Base-by-base conservation (phyloP, 495 filamentous ascomycete genomes). In the Rhypophila decipiens region DNA sequence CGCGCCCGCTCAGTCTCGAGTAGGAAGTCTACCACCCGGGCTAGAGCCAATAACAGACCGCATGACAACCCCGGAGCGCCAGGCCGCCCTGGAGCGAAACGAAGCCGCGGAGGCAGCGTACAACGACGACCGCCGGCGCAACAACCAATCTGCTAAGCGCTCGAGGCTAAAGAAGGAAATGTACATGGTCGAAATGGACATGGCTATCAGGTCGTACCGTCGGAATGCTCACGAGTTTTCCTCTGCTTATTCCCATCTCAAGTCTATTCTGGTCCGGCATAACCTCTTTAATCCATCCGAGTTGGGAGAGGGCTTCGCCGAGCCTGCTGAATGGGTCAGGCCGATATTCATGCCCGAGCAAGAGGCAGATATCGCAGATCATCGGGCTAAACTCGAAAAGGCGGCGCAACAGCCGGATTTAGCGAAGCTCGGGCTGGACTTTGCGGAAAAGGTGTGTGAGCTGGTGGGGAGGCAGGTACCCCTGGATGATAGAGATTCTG, bases 101-200 rank as follows among this genome's bases (percentile, higher is more conserved):
- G 17, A 23, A 12, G 24, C 13, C 20, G 3, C 2, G 2, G 36
- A 3, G n/a, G 31, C 31, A 2, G 12, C 3, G 36, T 2, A 2
- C 12, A 39, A 9, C 2, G 36, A 39, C 3, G 36, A 39, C 36
- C 13, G 45, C 17, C 36, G 15, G 13, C 45, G 45, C 11, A 47
- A 47, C 37, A 47, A 47, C 37, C 35, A 41, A 17, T 47, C 45
- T 11, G 45, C 45, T 3, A 47, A 43, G 23, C 39, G 37, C 10
- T 47, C 45, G 23, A 35, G 45, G 10, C 22, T 29, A 5, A 24
- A 33, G 23, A 47, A 47, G 24, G n/a, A 20, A 9, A 37, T 47
- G 22, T 44, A 47, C 37, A 27, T 47, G 13, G 36, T 47, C 8
- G 45, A 47, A 12, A 21, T 47, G n/a, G 45, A 47, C 45, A 47